phyloP scores from a whole-genome alignment of 768 basidiomycete genomes.

The Udeniomyces megalosporus region DNA sequence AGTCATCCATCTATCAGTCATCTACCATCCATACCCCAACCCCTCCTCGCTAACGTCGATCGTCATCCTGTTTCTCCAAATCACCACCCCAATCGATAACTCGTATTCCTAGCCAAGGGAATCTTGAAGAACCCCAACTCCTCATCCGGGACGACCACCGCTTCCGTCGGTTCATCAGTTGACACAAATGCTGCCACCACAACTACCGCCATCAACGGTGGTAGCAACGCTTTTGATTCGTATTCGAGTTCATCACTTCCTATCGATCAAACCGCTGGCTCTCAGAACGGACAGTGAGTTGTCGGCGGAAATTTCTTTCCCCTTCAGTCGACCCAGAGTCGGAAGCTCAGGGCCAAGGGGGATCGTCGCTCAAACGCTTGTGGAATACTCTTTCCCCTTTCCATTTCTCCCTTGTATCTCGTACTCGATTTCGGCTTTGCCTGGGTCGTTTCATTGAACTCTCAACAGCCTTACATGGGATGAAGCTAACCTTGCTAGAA shows the following conservation, averaged over 20 bases:
- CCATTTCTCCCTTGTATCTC: background rate
- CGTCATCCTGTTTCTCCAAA: too few relatives aligned
- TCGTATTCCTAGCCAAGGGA: conserved; percentile 57
- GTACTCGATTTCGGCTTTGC: too few relatives aligned
- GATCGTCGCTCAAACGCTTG: too few relatives aligned
- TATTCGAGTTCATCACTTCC: background rate
- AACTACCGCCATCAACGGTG: too few relatives aligned
- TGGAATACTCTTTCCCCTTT: background rate
- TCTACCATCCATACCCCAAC: too few relatives aligned
- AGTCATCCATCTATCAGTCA: too few relatives aligned
- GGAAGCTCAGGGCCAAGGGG: too few relatives aligned
- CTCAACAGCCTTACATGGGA: conserved; percentile 73
- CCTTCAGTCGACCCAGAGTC: too few relatives aligned
- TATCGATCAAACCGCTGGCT: background rate
- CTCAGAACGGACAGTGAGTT: background rate
- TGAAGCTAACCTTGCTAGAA: conserved; percentile 78
- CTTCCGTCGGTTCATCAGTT: background rate
- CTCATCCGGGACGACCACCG: conserved; percentile 17
- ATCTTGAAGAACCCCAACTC: conserved; percentile 77
- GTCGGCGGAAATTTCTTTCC: background rate
- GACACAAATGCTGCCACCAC: background rate
- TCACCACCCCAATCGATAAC: too few relatives aligned
- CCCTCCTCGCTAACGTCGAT: too few relatives aligned
- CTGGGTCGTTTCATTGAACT: background rate
- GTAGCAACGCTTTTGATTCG: background rate